These are phyloP conservation scores for Quercus bicolor DNA, from an alignment of 306 rosid species.

Conservation along the genomic window DNA sequence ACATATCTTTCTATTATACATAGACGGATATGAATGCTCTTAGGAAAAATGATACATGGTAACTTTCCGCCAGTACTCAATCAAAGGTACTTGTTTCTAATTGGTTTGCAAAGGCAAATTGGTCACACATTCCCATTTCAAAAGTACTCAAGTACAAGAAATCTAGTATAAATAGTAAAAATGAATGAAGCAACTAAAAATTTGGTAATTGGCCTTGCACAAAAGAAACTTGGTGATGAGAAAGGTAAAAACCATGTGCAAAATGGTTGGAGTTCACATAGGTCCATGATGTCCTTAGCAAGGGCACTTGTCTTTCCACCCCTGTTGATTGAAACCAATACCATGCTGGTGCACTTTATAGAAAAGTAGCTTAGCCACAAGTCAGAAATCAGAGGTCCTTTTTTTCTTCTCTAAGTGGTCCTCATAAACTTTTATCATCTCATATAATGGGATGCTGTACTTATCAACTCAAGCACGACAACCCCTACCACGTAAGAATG, in stretches of 20 bases:
- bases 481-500: background rate
- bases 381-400: constrained; percentile 37
- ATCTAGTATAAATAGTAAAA: background rate
- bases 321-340: constrained; percentile 51
- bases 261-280: constrained; percentile 32
- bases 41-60: background rate
- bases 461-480: background rate
- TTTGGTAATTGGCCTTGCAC: constrained; percentile 20
- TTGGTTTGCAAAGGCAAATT: background rate
- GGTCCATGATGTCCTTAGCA: constrained; percentile 40
- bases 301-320: constrained; percentile 38
- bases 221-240: background rate
- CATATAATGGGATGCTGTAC: constrained; percentile 13
- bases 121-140: background rate
- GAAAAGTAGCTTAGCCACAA: constrained; percentile 40
- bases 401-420: constrained; percentile 37
- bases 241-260: constrained; percentile 36
- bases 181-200: background rate
- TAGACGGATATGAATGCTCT: background rate
- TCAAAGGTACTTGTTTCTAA: background rate
- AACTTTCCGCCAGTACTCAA: too few relatives aligned
- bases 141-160: background rate
- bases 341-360: constrained; percentile 43
- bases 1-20: too few relatives aligned
- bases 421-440: constrained; percentile 20